phyloP scores from a whole-genome alignment of 805 yeast genomes.

The Komagataella pseudopastoris region DNA sequence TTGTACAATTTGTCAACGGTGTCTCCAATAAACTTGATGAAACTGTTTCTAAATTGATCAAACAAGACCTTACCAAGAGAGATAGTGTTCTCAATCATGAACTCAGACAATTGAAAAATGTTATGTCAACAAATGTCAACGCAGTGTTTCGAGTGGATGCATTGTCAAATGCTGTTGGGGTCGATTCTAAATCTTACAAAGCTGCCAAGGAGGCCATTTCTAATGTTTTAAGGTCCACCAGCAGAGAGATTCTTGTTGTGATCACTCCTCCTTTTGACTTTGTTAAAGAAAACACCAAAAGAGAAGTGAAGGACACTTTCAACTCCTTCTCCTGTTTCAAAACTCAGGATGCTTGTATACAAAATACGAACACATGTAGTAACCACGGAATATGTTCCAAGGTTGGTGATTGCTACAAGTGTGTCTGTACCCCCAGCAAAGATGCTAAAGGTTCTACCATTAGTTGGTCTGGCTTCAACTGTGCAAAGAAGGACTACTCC shows the following conservation, averaged over 20 bases:
- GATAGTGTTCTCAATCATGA: constrained; percentile 1
- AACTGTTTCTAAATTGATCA: neutral
- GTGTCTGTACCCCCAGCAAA: constrained; percentile 32
- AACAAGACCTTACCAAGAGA: neutral
- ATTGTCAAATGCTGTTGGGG: neutral
- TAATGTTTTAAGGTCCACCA: neutral
- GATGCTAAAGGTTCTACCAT: constrained; percentile 30
- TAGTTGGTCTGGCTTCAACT: constrained; percentile 43
- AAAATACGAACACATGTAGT: constrained; percentile 32
- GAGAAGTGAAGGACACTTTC: neutral
- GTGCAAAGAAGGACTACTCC: constrained; percentile 57
- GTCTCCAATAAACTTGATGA: neutral
- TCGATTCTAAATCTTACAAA: neutral
- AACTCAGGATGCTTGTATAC: constrained; percentile 32
- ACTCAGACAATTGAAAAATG: neutral
- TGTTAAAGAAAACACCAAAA: constrained; percentile 7
- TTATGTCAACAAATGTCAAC: neutral
- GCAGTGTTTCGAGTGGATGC: neutral
- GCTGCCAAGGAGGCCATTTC: neutral
- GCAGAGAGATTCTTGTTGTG: neutral
- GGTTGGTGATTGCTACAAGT: constrained; percentile 30
- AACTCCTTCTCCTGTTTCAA: constrained; percentile 18
- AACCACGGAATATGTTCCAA: constrained; percentile 40
- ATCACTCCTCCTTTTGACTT: neutral
- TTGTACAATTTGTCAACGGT: constrained; percentile 2